Conservation (phyloP, 2,329 filamentous ascomycete genomes). For the Hirsutella rhossiliensis region DNA sequence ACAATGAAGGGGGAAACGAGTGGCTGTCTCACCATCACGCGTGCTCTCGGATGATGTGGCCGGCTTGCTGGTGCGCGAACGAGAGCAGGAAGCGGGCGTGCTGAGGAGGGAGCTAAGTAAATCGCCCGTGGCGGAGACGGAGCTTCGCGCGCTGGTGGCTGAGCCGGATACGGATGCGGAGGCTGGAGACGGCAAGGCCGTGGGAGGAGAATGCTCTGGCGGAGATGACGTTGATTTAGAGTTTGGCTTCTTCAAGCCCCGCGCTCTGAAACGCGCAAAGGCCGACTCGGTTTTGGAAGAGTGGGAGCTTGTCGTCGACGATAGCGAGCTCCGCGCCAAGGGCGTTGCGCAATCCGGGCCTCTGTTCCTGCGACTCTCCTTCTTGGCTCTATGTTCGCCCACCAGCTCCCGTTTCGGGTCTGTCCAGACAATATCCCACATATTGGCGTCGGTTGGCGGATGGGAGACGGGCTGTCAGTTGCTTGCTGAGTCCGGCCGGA, state of each 20-base stretch:
- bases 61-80: not conserved
- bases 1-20: not conserved
- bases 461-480: no score
- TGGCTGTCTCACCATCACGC: not conserved
- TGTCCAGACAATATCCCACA: constrained; percentile 50
- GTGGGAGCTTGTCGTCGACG: constrained; percentile 30
- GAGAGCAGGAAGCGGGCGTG: not conserved
- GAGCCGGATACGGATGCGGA: not conserved
- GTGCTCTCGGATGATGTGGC: not conserved
- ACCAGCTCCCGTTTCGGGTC: constrained; percentile 41
- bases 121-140: not conserved
- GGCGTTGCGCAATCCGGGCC: not conserved
- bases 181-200: not conserved
- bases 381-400: constrained; percentile 38
- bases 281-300: constrained; percentile 24
- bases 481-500: no score
- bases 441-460: constrained; percentile 11
- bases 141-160: constrained; percentile 9
- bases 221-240: not conserved
- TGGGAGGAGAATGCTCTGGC: not conserved
- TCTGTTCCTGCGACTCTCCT: constrained; percentile 11
- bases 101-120: not conserved
- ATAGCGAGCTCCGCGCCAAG: not conserved
- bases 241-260: constrained; percentile 13
- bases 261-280: constrained; percentile 31